Evolutionary conservation across 371 early-diverging fungal genomes (phyloP).

Genomic region (Actinomucor elegans): DNA sequence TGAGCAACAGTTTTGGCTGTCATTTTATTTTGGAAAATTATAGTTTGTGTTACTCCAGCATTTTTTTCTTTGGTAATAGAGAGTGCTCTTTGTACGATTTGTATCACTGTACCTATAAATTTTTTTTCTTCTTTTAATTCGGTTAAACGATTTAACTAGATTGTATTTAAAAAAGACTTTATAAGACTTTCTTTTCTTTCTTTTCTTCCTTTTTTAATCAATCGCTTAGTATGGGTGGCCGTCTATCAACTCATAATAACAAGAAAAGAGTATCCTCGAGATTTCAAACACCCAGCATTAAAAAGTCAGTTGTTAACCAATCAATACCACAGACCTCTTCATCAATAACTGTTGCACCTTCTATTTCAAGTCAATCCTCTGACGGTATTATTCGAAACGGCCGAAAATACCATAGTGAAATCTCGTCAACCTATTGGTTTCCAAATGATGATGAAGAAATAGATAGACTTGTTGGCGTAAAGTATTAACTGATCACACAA

Average conservation of each 20-base stretch:
- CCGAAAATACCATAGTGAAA: conserved; percentile 21
- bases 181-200: not conserved
- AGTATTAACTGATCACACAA: not conserved
- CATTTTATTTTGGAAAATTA: no score
- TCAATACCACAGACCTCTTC: not conserved
- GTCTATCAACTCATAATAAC: conserved; percentile 4
- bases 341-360: not conserved
- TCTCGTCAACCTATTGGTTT: conserved; percentile 22
- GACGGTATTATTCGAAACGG: conserved; percentile 10
- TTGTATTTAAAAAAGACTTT: not conserved
- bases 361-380: conserved; percentile 9
- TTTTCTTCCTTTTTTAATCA: not conserved
- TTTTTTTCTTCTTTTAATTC: conserved; percentile 1
- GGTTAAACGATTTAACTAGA: not conserved
- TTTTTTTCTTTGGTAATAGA: no score
- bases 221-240: conserved; percentile 13
- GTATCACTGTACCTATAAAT: no score
- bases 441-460: conserved; percentile 32
- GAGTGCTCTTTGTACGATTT: no score
- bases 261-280: conserved; percentile 6
- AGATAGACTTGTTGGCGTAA: conserved; percentile 28
- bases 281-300: not conserved
- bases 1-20: no score
- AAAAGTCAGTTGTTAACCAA: not conserved
- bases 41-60: no score